Conservation (phyloP, 2,329 filamentous ascomycete species). For the Scedosporium dehoogii region DNA sequence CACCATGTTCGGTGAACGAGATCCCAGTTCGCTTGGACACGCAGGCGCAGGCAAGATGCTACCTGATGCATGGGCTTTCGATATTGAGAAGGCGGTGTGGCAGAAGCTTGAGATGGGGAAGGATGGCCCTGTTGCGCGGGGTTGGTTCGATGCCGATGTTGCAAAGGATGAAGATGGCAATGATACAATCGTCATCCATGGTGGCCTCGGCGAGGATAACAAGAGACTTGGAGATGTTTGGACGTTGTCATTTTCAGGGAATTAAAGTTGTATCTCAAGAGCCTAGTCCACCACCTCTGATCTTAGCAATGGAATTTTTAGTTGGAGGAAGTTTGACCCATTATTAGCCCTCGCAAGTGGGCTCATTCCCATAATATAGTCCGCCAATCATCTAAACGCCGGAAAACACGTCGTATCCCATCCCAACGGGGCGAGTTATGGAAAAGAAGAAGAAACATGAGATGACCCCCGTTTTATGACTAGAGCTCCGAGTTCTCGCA, state of each 20-base stretch:
- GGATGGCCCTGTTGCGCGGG: conserved; percentile 20
- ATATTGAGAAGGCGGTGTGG: conserved; percentile 20
- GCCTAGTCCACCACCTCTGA: no score
- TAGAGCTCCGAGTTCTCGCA: no score
- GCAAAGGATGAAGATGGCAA: conserved; percentile 6
- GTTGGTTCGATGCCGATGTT: conserved; percentile 30
- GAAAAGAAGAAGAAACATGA: no score
- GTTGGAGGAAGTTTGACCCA: no score
- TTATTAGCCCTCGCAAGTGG: no score
- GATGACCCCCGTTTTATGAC: no score
- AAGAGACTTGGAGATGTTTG: conserved; percentile 28
- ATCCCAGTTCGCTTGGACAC: conserved; percentile 27
- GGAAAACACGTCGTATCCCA: no score
- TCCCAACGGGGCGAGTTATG: no score
- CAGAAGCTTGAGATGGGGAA: conserved; percentile 13
- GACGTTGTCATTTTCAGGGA: conserved; percentile 15
- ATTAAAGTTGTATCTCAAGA: no score
- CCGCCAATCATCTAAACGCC: no score
- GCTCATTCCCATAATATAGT: no score
- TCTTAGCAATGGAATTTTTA: no score
- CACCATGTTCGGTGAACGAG: conserved; percentile 28
- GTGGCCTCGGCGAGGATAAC: conserved; percentile 27
- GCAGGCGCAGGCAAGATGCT: conserved; percentile 30
- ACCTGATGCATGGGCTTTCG: conserved; percentile 29
- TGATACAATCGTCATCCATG: conserved; percentile 23